phyloP scores from a whole-genome alignment of 1,139 yeast species.

The Lodderomyces parapsilosis region DNA sequence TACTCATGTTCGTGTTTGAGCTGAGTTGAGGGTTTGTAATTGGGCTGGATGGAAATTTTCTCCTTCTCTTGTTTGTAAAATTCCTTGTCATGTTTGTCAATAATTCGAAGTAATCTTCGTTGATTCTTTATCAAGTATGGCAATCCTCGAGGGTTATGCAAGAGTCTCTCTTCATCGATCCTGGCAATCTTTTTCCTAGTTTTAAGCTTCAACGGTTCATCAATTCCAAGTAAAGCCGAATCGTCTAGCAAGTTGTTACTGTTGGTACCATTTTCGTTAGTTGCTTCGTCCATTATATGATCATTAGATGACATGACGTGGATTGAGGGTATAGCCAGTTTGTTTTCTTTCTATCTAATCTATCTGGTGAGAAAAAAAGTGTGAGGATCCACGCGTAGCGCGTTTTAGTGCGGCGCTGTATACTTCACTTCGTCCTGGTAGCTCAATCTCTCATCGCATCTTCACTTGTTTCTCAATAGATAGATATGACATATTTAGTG shows the following conservation, averaged over 20 bases:
- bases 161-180: slow-evolving; percentile 49
- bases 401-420: neutral
- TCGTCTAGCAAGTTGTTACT: slow-evolving; percentile 4
- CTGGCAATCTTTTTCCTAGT: slow-evolving; percentile 31
- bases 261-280: slow-evolving; percentile 3
- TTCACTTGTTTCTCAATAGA: too few relatives aligned
- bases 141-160: slow-evolving; percentile 42
- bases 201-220: slow-evolving; percentile 36
- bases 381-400: neutral
- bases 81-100: slow-evolving; percentile 30
- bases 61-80: slow-evolving; percentile 17
- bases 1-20: slow-evolving; percentile 38
- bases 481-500: slow-evolving; percentile 39
- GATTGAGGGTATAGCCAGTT: too few relatives aligned
- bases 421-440: too few relatives aligned
- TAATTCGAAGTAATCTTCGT: slow-evolving; percentile 28
- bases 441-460: too few relatives aligned
- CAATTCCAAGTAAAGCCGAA: slow-evolving; percentile 40
- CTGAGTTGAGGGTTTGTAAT: slow-evolving; percentile 5
- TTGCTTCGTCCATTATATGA: neutral
- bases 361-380: neutral
- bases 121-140: slow-evolving; percentile 44
- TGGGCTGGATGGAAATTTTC: neutral
- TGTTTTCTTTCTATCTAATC: too few relatives aligned
- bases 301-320: neutral